A percentile compares a stretch with the other conserved stretches of the same genome.
These are phyloP conservation scores for Fusarium nematophilum DNA, from an alignment of 2,329 filamentous ascomycete genomes.

Conservation along the genomic window DNA sequence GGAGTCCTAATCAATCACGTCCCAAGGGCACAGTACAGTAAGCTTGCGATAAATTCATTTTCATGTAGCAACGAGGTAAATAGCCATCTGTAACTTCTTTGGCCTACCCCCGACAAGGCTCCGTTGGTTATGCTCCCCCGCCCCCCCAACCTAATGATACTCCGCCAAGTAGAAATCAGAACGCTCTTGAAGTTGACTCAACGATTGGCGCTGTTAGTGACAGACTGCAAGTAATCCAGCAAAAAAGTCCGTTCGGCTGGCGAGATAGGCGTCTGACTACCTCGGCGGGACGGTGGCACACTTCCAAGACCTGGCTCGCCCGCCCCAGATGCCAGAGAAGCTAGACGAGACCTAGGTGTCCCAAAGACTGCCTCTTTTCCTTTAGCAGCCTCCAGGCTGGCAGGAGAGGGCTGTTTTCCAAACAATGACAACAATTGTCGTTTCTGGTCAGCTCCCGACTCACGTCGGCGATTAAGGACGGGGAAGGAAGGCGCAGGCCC, in stretches of 20 bases:
- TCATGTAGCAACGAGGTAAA: constrained; percentile 15
- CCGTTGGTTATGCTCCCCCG: constrained; percentile 32
- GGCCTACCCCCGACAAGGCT: constrained; percentile 31
- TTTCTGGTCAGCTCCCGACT: constrained; percentile 49
- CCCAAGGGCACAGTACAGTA: not conserved
- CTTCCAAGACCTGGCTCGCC: constrained; percentile 44
- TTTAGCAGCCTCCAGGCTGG: constrained; percentile 38
- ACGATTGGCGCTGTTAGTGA: constrained; percentile 55
- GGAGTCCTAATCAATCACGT: too few species aligned
- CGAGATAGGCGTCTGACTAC: constrained; percentile 68
- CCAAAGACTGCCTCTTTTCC: constrained; percentile 41
- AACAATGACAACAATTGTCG: constrained; percentile 70
- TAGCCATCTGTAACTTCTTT: constrained; percentile 14
- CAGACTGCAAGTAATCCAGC: constrained; percentile 76
- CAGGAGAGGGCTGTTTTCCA: constrained; percentile 55
- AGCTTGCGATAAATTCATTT: constrained; percentile 11
- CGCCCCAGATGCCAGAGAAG: constrained; percentile 57
- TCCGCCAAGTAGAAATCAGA: constrained; percentile 30
- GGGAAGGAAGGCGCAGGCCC: constrained; percentile 31
- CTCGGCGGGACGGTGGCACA: constrained; percentile 52
- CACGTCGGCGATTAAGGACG: constrained; percentile 33
- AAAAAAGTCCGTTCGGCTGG: constrained; percentile 81
- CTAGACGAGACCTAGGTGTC: constrained; percentile 51
- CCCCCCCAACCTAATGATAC: constrained; percentile 30
- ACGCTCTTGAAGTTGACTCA: constrained; percentile 23